Base-by-base conservation (phyloP, 805 yeast genomes). In the Ogataea paradorogensis region DNA sequence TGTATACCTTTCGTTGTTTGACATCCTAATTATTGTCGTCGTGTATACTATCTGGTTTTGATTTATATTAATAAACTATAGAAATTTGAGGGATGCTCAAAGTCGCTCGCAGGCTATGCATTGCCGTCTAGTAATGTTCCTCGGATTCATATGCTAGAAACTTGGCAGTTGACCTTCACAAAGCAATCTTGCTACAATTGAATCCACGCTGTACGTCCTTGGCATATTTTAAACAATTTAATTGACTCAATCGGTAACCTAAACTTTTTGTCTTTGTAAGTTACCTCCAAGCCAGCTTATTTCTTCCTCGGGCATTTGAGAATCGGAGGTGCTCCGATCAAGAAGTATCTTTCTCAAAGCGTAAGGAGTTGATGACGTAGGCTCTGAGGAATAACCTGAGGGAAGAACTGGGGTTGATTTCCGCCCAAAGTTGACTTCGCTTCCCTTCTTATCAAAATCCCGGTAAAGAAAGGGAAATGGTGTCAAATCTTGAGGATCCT, bases 211-310 rank as follows among this genome's bases (percentile, higher is more conserved):
- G 6, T 18, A 18, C 6, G 6, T 18, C n/a, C n/a, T n/a, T n/a
- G n/a, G n/a, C n/a, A n/a, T n/a, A n/a, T n/a, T n/a, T n/a, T n/a
- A n/a, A n/a, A n/a, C n/a, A n/a, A n/a, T n/a, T n/a, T n/a, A n/a
- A n/a, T n/a, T 23, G 25, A 6, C 6, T 18, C 20, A 18, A 18
- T 18, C 20, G 20, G 1, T n/a, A 11, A 29, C 3, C 37, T 27
- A 50, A n/a, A 45, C 50, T 21, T 28, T 34, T 24, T 47, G 47
- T 24, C 38, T 42, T 38, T 37, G 42, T n/a, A 49, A 38, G 29
- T 53, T 53, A 3, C 52, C 51, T 13, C 59, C 59, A 38, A 55
- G 49, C 59, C 59, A 55, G 15, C 30, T 37, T 8, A 42, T 35
- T 14, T 53, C 58, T 11, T 53, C 56, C 14, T 53, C 58, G 30